A percentile compares a stretch with the other conserved stretches of the same genome.
Conservation (phyloP, 768 basidiomycete genomes). For the Calocera cornea region DNA sequence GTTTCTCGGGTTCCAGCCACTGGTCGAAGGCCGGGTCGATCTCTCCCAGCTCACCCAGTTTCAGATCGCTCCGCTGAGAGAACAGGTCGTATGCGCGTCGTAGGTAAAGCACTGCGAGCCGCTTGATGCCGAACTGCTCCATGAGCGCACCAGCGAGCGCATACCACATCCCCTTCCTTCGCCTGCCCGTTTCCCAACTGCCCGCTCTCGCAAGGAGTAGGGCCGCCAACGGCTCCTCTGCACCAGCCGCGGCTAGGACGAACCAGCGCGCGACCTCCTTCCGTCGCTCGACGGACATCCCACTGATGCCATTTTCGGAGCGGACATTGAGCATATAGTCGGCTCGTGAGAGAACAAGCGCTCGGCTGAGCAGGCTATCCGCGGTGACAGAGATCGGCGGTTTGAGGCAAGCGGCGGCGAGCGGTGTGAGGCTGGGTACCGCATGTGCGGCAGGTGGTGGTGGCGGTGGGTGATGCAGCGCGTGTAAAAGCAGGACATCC, state of each 20-base stretch:
- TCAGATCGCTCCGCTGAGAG: not conserved
- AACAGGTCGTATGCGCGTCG: not conserved
- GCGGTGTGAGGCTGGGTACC: not conserved
- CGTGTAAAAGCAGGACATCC: not conserved
- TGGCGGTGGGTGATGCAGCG: not conserved
- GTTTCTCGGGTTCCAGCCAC: not conserved
- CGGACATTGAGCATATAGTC: conserved; percentile 3
- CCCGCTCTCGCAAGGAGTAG: not conserved
- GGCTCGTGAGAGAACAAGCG: not conserved
- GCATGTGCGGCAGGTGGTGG: not conserved
- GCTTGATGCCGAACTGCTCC: not conserved
- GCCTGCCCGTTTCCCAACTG: not conserved
- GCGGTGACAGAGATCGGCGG: not conserved
- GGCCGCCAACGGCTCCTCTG: not conserved
- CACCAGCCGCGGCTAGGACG: not conserved
- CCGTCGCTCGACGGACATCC: not conserved
- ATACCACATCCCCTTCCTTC: not conserved
- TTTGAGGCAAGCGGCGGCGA: not conserved
- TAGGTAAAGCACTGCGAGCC: not conserved
- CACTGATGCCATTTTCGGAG: not conserved
- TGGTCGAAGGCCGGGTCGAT: not conserved
- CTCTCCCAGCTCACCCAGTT: not conserved
- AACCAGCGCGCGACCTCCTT: conserved; percentile 3
- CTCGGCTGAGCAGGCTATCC: not conserved
- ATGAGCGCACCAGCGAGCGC: not conserved